phyloP scores from a whole-genome alignment of 2,329 filamentous ascomycete species.

The Chrysoporthe puriensis region DNA sequence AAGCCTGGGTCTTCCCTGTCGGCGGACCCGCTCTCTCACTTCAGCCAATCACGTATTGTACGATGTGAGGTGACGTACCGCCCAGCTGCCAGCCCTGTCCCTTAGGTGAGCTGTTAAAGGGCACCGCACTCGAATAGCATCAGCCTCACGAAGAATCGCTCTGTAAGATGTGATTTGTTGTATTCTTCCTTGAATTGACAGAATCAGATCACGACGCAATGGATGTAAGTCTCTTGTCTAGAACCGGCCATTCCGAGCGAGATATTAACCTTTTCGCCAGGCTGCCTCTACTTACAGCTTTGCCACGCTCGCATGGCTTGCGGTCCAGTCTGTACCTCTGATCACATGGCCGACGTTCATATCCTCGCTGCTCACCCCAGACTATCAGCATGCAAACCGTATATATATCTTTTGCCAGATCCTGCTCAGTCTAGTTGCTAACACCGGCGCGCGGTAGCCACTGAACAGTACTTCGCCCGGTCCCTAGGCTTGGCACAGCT shows the following conservation, averaged over 20 bases:
- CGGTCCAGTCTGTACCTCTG: constrained; percentile 51
- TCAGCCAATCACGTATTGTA: constrained; percentile 16
- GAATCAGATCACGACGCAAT: constrained; percentile 4
- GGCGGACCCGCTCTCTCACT: not conserved
- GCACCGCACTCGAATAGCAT: not conserved
- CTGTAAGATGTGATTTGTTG: not conserved
- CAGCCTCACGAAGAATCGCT: not conserved
- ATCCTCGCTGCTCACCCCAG: constrained; percentile 45
- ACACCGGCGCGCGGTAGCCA: constrained; percentile 42
- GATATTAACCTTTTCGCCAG: constrained; percentile 37
- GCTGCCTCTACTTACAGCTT: constrained; percentile 55
- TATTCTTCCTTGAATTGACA: not conserved
- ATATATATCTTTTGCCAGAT: constrained; percentile 23
- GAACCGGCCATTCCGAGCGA: not conserved
- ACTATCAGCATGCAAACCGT: constrained; percentile 40
- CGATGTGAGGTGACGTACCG: constrained; percentile 3
- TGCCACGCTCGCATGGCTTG: constrained; percentile 56
- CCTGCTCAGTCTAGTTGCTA: not conserved
- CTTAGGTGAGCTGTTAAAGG: not conserved
- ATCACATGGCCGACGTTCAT: constrained; percentile 54
- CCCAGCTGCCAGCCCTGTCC: too few relatives aligned
- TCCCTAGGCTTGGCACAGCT: constrained; percentile 70
- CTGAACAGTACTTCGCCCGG: constrained; percentile 76
- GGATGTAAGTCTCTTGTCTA: constrained; percentile 23
- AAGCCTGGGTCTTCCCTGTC: constrained; percentile 5